These are phyloP conservation scores for Cudoniella acicularis DNA, from an alignment of 495 filamentous ascomycete species.

Conservation along the genomic window DNA sequence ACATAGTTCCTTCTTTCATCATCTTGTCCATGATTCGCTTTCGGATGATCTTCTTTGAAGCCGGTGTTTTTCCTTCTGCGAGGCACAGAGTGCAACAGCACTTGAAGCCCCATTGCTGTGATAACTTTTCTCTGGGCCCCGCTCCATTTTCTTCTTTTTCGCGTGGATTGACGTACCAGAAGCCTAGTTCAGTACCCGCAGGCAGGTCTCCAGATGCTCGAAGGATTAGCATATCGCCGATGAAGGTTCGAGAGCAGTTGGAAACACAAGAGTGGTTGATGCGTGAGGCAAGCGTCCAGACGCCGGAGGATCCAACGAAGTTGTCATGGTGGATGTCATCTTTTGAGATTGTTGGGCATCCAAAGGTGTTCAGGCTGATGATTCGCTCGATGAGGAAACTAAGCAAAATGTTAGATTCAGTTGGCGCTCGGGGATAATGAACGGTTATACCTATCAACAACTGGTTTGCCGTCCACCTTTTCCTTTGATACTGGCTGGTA, in stretches of 20 bases:
- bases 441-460: constrained; percentile 28
- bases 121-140: not conserved
- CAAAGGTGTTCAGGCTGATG: constrained; percentile 35
- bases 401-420: not conserved
- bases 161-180: constrained; percentile 26
- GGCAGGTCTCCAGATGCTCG: constrained; percentile 45
- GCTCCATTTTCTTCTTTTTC: constrained; percentile 31
- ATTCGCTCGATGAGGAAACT: constrained; percentile 35
- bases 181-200: constrained; percentile 45
- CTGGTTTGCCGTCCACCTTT: constrained; percentile 35
- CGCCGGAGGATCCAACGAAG: constrained; percentile 23
- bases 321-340: not conserved
- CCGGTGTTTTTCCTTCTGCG: not conserved
- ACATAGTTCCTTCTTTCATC: not conserved
- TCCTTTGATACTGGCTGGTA: constrained; percentile 27
- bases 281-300: constrained; percentile 53
- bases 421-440: not conserved
- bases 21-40: not conserved
- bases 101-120: constrained; percentile 35
- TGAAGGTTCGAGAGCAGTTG: constrained; percentile 47
- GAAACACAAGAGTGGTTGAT: constrained; percentile 53
- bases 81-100: constrained; percentile 24
- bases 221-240: constrained; percentile 57
- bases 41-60: not conserved
- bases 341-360: constrained; percentile 14